phyloP scores from a whole-genome alignment of 2,329 filamentous ascomycete genomes.

The Botrytis porri region DNA sequence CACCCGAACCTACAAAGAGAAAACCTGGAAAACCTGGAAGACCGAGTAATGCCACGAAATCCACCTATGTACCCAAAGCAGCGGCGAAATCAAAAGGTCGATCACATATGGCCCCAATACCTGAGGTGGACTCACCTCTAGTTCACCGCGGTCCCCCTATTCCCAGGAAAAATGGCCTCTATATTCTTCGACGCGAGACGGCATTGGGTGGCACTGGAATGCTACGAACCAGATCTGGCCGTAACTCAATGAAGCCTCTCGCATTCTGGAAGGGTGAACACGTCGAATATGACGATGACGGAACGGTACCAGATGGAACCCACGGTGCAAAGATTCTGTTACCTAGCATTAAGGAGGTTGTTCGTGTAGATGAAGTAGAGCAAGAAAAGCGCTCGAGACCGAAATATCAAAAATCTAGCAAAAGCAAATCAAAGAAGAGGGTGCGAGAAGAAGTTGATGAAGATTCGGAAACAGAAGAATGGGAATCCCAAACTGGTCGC shows the following conservation, averaged over 20 bases:
- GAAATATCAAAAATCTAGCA: slow-evolving; percentile 23
- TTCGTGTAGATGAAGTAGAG: slow-evolving; percentile 64
- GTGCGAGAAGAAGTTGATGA: slow-evolving; percentile 41
- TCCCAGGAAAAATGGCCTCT: slow-evolving; percentile 47
- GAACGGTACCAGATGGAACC: slow-evolving; percentile 44
- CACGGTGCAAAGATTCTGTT: slow-evolving; percentile 56
- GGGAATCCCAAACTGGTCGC: slow-evolving; percentile 66
- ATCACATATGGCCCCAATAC: slow-evolving; percentile 27
- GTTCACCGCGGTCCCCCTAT: slow-evolving; percentile 37
- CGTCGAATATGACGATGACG: slow-evolving; percentile 63
- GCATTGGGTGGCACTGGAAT: slow-evolving; percentile 40
- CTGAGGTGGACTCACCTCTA: slow-evolving; percentile 32
- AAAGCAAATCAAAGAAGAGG: slow-evolving; percentile 33
- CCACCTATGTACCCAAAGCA: slow-evolving; percentile 26
- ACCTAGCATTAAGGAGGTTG: slow-evolving; percentile 71
- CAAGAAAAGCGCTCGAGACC: slow-evolving; percentile 37
- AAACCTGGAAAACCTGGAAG: background rate
- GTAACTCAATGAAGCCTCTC: slow-evolving; percentile 73
- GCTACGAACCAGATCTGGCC: slow-evolving; percentile 66
- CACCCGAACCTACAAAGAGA: slow-evolving; percentile 9
- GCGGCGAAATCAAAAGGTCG: slow-evolving; percentile 23
- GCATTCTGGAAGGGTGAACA: slow-evolving; percentile 86
- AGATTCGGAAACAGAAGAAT: slow-evolving; percentile 60
- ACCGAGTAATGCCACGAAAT: slow-evolving; percentile 6
- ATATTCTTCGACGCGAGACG: slow-evolving; percentile 50